Base-by-base conservation (phyloP, 163 green algal species). In the Chloromonas sp. region DNA sequence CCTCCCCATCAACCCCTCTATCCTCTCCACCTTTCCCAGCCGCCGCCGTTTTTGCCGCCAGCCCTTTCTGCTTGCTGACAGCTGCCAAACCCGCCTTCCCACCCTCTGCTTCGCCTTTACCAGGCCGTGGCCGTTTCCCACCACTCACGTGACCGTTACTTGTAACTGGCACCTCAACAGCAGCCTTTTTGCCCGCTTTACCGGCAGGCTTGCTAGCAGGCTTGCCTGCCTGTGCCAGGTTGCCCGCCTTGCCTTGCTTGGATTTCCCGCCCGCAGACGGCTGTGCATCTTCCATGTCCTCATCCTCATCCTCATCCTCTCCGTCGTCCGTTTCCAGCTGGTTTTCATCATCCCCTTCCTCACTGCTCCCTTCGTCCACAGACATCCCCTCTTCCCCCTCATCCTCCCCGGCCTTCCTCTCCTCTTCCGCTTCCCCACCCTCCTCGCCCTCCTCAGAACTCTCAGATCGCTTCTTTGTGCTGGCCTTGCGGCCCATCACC, bases 301-400 rank as follows among this genome's bases (percentile, higher is more conserved):
- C 79, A 83, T 71, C 79, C 58, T 83, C 60, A 8, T 74, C 79
- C 60, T 83, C 80, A 1, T 60, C 80, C 15, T 81, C 82, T 5
- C 59, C 70, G 2, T 14, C 36, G 70, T 60, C 60, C 0, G 36
- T 11, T 11, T 85, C 58, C 36, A 58, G 58, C 8, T 81, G 70
- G 1, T 77, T 79, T 60, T 74, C 79, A 15, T 83, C 80, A 1
- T 60, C 80, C 15, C 74, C 82, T 5, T n/a, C 70, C 2, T 14
- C 36, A 70, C 58, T 57, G 0, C 58, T 11, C 11, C 83, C 58
- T 61, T 60, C 61, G 1, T 14, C 84, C 57, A 60, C 62, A 2
- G 5, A 8, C 70, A 14, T 1, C 11, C 57, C 14, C 14, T 58
- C 82, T n/a, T 79, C 82, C 15, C 60, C 81, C 58, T 85, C 85